Conservation (phyloP, 1,284 basidiomycete species). For the Megacollybia platyphylla region DNA sequence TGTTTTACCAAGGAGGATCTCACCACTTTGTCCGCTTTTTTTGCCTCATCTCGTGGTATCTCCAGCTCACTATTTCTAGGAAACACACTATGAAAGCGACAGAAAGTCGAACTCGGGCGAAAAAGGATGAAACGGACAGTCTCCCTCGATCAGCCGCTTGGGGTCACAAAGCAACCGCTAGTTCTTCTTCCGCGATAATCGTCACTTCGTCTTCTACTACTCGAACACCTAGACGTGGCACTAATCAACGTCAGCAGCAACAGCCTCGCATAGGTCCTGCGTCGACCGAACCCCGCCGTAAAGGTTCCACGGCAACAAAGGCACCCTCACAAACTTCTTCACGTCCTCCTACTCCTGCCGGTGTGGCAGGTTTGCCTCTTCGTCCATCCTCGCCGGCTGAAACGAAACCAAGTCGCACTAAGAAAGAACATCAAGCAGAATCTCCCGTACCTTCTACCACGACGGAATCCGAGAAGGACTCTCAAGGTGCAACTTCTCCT, state of each 20-base stretch:
- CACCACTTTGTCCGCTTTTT: slow-evolving; percentile 61
- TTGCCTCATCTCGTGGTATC: slow-evolving; percentile 3
- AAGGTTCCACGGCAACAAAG: slow-evolving; percentile 19
- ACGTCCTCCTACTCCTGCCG: slow-evolving; percentile 54
- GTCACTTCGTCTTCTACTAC: slow-evolving; percentile 16
- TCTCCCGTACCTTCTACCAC: slow-evolving; percentile 32
- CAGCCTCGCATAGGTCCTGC: slow-evolving; percentile 22
- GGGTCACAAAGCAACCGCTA: slow-evolving; percentile 42
- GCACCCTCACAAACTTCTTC: slow-evolving; percentile 39
- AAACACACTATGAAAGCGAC: slow-evolving; percentile 84
- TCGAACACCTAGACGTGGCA: slow-evolving; percentile 28
- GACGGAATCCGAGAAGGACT: slow-evolving; percentile 23
- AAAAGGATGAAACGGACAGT: slow-evolving; percentile 49
- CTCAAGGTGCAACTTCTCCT: slow-evolving; percentile 30
- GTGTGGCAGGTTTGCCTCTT: slow-evolving; percentile 20
- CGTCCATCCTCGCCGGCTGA: slow-evolving; percentile 32
- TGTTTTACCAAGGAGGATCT: slow-evolving; percentile 91
- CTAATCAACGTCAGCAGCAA: slow-evolving; percentile 25
- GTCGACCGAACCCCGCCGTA: slow-evolving; percentile 19
- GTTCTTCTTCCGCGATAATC: slow-evolving; percentile 13
- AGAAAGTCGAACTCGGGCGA: slow-evolving; percentile 49
- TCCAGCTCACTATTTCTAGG: slow-evolving; percentile 22
- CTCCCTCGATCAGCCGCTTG: slow-evolving; percentile 79
- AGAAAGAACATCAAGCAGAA: slow-evolving; percentile 25
- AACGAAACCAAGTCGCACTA: slow-evolving; percentile 21